Conservation (phyloP, 2,329 filamentous ascomycete species). For the Pseudogymnoascus sp. region DNA sequence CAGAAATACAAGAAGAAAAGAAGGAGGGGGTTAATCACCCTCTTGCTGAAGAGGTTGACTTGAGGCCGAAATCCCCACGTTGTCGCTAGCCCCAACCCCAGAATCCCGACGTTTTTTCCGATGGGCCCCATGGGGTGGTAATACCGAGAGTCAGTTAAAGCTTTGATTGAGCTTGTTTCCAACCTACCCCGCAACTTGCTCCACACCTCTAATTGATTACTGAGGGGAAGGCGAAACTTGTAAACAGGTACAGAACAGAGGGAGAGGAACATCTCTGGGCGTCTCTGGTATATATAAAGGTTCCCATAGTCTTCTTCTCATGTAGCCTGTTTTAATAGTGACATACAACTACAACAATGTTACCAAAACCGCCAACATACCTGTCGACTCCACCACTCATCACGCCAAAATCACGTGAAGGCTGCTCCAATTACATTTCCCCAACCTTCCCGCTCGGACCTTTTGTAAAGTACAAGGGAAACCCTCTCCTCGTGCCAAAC, state of each 20-base stretch:
- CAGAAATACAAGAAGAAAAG: neutral
- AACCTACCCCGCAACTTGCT: neutral
- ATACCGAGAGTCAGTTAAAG: neutral
- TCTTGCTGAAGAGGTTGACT: no score
- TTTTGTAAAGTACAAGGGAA: constrained; percentile 14
- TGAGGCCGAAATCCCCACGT: neutral
- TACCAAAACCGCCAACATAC: neutral
- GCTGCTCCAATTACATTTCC: constrained; percentile 7
- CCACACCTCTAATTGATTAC: neutral
- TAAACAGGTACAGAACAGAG: neutral
- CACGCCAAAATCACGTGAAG: neutral
- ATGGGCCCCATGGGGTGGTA: neutral
- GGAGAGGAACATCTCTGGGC: neutral
- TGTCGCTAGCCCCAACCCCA: neutral
- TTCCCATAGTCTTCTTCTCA: neutral
- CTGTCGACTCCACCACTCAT: neutral
- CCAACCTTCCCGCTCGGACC: constrained; percentile 14
- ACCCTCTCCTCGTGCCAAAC: constrained; percentile 15
- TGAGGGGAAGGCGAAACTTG: neutral
- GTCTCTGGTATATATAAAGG: neutral
- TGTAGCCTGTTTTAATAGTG: neutral
- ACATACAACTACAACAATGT: neutral
- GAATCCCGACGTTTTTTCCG: neutral
- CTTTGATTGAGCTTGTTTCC: neutral
- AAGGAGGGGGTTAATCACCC: neutral